Base-by-base conservation (phyloP, 495 filamentous ascomycete genomes). In the Penicillium roqueforti region DNA sequence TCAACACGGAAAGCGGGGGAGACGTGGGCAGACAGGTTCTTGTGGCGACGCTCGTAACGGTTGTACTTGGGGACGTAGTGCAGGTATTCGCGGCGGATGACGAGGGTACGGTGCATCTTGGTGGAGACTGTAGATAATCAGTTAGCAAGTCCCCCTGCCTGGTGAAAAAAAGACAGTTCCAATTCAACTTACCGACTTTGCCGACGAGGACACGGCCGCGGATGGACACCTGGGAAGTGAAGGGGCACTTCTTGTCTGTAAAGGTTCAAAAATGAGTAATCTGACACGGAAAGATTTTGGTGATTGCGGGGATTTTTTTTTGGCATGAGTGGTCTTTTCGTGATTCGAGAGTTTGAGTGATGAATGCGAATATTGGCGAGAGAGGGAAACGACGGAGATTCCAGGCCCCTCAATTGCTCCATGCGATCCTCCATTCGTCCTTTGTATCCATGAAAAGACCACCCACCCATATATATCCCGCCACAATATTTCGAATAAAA, bases 51-150 rank as follows among this genome's bases (percentile, higher is more conserved):
- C 89, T 99, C 95, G 79, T 99, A 99, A 84, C 93, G 86, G 72
- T 88, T 80, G 84, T 97, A 97, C 80, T 97, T 97, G 72, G 92
- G 92, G 73, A 97, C 84, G 85, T 88, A 97, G 84, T 97, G 93
- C 61, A 98, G 92, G 82, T 97, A 99, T 83, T 99, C 95, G 76
- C 93, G 90, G 76, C 93, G 95, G 84, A 99, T 96, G 82, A 97
- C 85, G 71, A 97, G 82, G 66, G 93, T 98, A 73, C 92, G 87
- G 87, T 97, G 92, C 92, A 97, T 97, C 87, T 97, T 97, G 74
- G 95, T 99, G 59, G 91, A 96, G 72, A 97, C 88, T 45, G 23
- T 10, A 29, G 6, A 19, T 11, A 6, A 28, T 13, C 13, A 4
- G 42, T 45, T 31, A 44, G 28, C 19, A 31, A 28, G 16, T 45